Conservation (phyloP, 2,329 filamentous ascomycete species). For the Rhinocladiella similis region DNA sequence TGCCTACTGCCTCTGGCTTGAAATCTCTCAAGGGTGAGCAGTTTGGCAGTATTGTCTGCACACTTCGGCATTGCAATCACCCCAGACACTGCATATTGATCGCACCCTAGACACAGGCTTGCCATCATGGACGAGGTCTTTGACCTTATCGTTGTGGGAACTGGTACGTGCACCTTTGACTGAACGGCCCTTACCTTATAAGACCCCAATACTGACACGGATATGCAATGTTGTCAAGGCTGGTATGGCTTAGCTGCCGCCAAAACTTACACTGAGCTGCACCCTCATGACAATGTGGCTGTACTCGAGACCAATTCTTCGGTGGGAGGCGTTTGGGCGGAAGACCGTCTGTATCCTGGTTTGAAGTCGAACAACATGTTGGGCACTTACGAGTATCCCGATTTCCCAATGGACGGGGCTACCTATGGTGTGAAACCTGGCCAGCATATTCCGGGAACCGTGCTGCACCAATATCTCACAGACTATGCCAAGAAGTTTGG, state of each 20-base stretch:
- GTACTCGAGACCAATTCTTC: conserved; percentile 60
- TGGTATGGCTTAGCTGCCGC: conserved; percentile 61
- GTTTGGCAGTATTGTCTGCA: background rate
- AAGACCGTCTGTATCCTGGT: conserved; percentile 64
- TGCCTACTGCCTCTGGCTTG: too few species aligned
- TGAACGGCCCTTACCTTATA: background rate
- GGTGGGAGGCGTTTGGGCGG: conserved; percentile 70
- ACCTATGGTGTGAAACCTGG: conserved; percentile 51
- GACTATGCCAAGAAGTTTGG: conserved; percentile 57
- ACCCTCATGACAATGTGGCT: conserved; percentile 57
- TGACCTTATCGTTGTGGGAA: conserved; percentile 43
- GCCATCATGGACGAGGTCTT: conserved; percentile 5
- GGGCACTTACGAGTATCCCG: conserved; percentile 71
- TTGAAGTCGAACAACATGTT: conserved; percentile 74
- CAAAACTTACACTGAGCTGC: conserved; percentile 60
- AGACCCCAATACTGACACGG: background rate
- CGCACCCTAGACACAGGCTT: too few species aligned
- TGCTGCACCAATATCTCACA: conserved; percentile 58
- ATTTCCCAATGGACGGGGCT: conserved; percentile 67
- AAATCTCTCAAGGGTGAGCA: background rate
- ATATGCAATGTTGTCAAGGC: conserved; percentile 35
- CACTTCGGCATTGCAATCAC: background rate
- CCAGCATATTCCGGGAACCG: conserved; percentile 60
- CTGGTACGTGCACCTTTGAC: conserved; percentile 45
- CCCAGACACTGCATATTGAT: too few species aligned